A percentile compares a stretch with the other conserved stretches of the same genome.
These are phyloP conservation scores for Allomyces javanicus DNA, from an alignment of 192 early-diverging fungal species.

Conservation along the genomic window DNA sequence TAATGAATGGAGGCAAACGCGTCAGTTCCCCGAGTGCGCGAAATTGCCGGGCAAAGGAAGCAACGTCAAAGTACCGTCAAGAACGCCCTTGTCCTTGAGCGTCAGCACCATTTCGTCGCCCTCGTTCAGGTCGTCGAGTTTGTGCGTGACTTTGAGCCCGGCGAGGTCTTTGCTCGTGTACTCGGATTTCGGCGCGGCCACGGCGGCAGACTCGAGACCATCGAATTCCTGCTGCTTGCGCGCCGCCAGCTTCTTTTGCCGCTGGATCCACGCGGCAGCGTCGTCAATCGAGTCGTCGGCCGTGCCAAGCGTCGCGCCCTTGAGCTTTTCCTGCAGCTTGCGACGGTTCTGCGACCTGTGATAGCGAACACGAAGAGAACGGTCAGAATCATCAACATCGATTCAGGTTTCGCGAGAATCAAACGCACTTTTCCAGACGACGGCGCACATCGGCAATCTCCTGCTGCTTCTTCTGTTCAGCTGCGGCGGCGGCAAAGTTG, in stretches of 20 bases:
- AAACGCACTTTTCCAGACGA: slow-evolving; percentile 25
- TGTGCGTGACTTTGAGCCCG: slow-evolving; percentile 58
- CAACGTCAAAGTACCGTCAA: slow-evolving; percentile 27
- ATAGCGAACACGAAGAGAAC: background rate
- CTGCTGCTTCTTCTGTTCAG: slow-evolving; percentile 26
- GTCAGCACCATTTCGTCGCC: slow-evolving; percentile 64
- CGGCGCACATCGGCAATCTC: slow-evolving; percentile 27
- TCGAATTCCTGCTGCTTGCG: slow-evolving; percentile 1
- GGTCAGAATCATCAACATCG: slow-evolving; percentile 3
- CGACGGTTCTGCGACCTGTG: slow-evolving; percentile 22
- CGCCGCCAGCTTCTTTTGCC: background rate
- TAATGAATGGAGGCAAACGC: background rate
- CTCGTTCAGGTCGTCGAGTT: slow-evolving; percentile 39
- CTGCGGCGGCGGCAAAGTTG: slow-evolving; percentile 28
- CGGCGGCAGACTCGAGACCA: slow-evolving; percentile 1
- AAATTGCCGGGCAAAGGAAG: slow-evolving; percentile 4
- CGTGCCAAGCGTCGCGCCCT: slow-evolving; percentile 16
- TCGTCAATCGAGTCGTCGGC: slow-evolving; percentile 12
- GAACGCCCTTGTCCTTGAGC: slow-evolving; percentile 59
- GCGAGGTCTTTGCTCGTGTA: slow-evolving; percentile 26
- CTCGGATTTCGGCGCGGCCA: background rate
- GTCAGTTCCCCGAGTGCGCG: slow-evolving; percentile 1
- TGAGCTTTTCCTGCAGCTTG: slow-evolving; percentile 26
- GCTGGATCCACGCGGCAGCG: background rate
- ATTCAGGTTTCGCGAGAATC: background rate